Evolutionary conservation across 768 basidiomycete genomes (phyloP).

Genomic region (Russula dissimulans): DNA sequence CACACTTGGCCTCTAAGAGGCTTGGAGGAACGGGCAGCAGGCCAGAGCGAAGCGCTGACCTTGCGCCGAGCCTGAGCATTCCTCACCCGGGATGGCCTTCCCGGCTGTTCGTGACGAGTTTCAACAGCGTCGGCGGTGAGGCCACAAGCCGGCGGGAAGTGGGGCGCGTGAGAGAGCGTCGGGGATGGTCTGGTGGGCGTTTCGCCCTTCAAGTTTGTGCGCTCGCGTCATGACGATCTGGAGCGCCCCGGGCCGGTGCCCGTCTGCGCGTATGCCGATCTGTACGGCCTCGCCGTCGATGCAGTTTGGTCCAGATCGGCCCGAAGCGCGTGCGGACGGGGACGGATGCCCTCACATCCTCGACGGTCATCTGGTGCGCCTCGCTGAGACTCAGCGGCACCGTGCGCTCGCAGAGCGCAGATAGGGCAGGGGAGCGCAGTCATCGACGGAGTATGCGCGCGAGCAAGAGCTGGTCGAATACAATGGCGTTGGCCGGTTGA

Average conservation of each 20-base stretch:
- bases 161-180: background rate
- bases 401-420: slow-evolving; percentile 14
- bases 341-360: slow-evolving; percentile 20
- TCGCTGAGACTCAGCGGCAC: slow-evolving; percentile 12
- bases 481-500: slow-evolving; percentile 14
- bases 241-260: background rate
- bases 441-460: slow-evolving; percentile 10
- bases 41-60: too few species aligned
- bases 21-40: too few species aligned
- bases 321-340: slow-evolving; percentile 1
- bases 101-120: background rate
- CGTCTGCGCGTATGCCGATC: slow-evolving; percentile 2
- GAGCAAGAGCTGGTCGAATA: slow-evolving; percentile 16
- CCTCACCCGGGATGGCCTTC: too few species aligned
- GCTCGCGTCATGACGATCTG: too few species aligned
- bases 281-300: background rate
- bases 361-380: slow-evolving; percentile 8
- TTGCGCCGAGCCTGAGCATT: too few species aligned
- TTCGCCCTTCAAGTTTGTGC: background rate
- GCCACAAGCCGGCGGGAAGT: background rate
- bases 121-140: background rate
- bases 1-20: too few species aligned
- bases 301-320: slow-evolving; percentile 9
- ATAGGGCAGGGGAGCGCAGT: slow-evolving; percentile 10
- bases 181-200: background rate